These are phyloP conservation scores for Ceratocystis eucalypticola DNA, from an alignment of 2,329 filamentous ascomycete species.

Conservation along the genomic window DNA sequence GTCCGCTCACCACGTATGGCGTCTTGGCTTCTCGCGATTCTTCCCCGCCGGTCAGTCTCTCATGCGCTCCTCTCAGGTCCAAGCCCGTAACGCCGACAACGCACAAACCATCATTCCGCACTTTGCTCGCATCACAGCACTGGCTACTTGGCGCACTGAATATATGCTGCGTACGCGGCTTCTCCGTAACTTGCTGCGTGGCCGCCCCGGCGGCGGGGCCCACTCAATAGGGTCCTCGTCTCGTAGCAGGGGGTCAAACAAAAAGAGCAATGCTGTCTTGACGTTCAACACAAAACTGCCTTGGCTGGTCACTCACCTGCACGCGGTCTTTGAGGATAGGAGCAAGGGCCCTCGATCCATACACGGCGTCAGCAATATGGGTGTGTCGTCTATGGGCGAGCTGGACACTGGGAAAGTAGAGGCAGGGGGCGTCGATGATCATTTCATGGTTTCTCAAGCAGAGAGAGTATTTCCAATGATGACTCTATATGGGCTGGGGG, in stretches of 20 bases:
- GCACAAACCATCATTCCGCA: constrained; percentile 58
- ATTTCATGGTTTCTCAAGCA: constrained; percentile 62
- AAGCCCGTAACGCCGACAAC: constrained; percentile 28
- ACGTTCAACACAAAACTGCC: constrained; percentile 78
- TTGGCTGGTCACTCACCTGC: constrained; percentile 64
- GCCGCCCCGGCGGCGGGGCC: constrained; percentile 49
- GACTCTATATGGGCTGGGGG: constrained; percentile 61
- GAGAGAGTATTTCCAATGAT: constrained; percentile 62
- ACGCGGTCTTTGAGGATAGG: constrained; percentile 59
- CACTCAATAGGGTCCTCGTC: constrained; percentile 30
- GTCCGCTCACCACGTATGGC: constrained; percentile 86
- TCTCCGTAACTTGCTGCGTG: constrained; percentile 64
- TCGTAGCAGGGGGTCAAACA: constrained; percentile 37
- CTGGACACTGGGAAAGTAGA: constrained; percentile 63
- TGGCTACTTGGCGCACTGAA: constrained; percentile 92
- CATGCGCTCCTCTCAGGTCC: neutral
- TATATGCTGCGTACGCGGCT: constrained; percentile 81
- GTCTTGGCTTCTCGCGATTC: constrained; percentile 78
- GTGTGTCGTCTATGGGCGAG: constrained; percentile 68
- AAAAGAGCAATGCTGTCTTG: constrained; percentile 58
- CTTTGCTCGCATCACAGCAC: constrained; percentile 67
- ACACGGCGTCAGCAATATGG: constrained; percentile 68
- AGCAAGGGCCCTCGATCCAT: constrained; percentile 68
- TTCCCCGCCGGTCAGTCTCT: constrained; percentile 57
- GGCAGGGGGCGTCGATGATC: constrained; percentile 68